These are phyloP conservation scores for Euphrasia confusa DNA, from an alignment of 257 asterid genomes.

Conservation along the genomic window DNA sequence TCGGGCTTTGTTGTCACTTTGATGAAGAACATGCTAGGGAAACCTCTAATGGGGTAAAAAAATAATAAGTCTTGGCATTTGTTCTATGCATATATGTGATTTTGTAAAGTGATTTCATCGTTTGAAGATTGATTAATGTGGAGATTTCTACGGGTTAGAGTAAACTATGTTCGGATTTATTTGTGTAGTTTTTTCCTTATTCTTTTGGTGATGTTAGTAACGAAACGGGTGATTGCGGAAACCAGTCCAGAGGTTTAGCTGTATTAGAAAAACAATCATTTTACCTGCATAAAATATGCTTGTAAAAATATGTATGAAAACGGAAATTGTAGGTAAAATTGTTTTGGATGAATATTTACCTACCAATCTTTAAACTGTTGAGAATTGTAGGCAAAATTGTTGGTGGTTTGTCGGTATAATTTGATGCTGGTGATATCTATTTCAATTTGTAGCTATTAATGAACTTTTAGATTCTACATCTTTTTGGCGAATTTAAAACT, in stretches of 20 bases:
- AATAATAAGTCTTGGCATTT: background rate
- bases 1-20: conserved; percentile 74
- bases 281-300: too few species aligned
- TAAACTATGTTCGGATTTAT: background rate
- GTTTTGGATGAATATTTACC: too few species aligned
- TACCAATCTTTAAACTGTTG: too few species aligned
- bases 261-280: too few species aligned
- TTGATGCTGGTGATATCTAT: too few species aligned
- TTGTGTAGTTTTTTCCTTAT: background rate
- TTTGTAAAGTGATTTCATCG: background rate
- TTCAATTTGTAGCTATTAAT: too few species aligned
- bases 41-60: conserved; percentile 60
- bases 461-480: background rate
- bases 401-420: too few species aligned
- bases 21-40: conserved; percentile 61
- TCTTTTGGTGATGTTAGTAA: background rate
- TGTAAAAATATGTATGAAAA: too few species aligned
- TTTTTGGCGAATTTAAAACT: background rate
- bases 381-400: too few species aligned
- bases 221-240: background rate
- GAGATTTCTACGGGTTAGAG: background rate
- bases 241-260: background rate
- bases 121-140: background rate
- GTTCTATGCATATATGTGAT: background rate
- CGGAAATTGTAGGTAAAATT: too few species aligned